phyloP scores from a whole-genome alignment of 2,329 filamentous ascomycete genomes.

The Sporothrix schenckii region DNA sequence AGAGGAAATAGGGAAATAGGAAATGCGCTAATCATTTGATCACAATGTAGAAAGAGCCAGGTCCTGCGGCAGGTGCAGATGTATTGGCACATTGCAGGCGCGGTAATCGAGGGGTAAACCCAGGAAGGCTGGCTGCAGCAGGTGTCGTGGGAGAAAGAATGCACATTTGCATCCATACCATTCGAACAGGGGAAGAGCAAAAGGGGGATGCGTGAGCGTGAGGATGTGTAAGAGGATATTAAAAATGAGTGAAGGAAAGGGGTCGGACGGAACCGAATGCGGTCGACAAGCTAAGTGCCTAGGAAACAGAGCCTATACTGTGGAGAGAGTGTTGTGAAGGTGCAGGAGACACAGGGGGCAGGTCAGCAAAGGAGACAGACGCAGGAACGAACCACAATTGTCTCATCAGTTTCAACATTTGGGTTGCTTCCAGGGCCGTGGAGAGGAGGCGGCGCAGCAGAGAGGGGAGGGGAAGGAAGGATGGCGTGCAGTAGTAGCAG shows the following conservation, averaged over 20 bases:
- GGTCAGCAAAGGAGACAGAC: not conserved
- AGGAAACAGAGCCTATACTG: constrained; percentile 4
- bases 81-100: not conserved
- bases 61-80: constrained; percentile 1
- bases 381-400: constrained; percentile 17
- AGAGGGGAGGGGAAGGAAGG: constrained; percentile 1
- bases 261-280: constrained; percentile 20
- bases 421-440: not conserved
- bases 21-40: not conserved
- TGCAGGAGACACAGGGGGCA: constrained; percentile 3
- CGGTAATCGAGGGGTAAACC: constrained; percentile 10
- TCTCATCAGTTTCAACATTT: constrained; percentile 2
- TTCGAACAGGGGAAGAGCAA: constrained; percentile 17
- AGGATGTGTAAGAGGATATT: not conserved
- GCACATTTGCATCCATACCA: not conserved
- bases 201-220: constrained; percentile 9
- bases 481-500: not conserved
- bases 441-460: constrained; percentile 12
- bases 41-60: not conserved
- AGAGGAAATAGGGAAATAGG: constrained; percentile 2
- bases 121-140: not conserved
- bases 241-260: constrained; percentile 10
- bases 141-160: not conserved
- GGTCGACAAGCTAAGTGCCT: constrained; percentile 17
- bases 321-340: not conserved